phyloP scores from a whole-genome alignment of 805 yeast species.

The Metschnikowia orientalis region DNA sequence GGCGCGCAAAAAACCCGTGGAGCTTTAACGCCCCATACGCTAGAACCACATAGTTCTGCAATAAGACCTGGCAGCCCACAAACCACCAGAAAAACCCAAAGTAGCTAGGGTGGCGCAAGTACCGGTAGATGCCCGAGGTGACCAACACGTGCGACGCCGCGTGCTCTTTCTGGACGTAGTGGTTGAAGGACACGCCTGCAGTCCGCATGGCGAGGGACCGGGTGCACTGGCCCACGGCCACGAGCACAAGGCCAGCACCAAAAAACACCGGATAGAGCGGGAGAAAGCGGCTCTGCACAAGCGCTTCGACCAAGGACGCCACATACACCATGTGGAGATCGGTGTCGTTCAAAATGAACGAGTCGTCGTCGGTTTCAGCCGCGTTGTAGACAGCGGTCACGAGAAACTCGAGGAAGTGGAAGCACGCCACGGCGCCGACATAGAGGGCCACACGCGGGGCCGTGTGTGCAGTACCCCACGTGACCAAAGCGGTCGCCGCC shows the following conservation, averaged over 20 bases:
- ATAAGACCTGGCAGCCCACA: slow-evolving; percentile 69
- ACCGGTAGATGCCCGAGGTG: slow-evolving; percentile 65
- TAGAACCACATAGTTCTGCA: slow-evolving; percentile 62
- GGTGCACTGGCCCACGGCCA: slow-evolving; percentile 58
- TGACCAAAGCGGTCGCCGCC: slow-evolving; percentile 2
- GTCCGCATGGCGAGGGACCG: slow-evolving; percentile 82
- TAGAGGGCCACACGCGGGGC: slow-evolving; percentile 9
- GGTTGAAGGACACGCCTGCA: slow-evolving; percentile 84
- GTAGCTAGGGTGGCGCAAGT: slow-evolving; percentile 84
- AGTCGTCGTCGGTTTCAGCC: slow-evolving; percentile 61
- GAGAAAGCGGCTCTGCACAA: slow-evolving; percentile 1
- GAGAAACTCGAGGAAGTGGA: slow-evolving; percentile 80
- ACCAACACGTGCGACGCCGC: slow-evolving; percentile 59
- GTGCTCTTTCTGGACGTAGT: slow-evolving; percentile 57
- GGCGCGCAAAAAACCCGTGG: slow-evolving; percentile 59
- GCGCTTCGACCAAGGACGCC: slow-evolving; percentile 15
- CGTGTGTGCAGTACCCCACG: not conserved
- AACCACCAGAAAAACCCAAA: slow-evolving; percentile 94
- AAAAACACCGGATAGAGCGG: slow-evolving; percentile 3
- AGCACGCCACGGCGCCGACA: slow-evolving; percentile 33
- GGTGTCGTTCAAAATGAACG: slow-evolving; percentile 31
- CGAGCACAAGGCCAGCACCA: slow-evolving; percentile 44
- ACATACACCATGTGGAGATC: slow-evolving; percentile 26
- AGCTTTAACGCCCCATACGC: slow-evolving; percentile 53
- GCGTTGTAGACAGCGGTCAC: slow-evolving; percentile 75